Evolutionary conservation across 768 basidiomycete genomes (phyloP).

Genomic region (Roridomyces roridus): DNA sequence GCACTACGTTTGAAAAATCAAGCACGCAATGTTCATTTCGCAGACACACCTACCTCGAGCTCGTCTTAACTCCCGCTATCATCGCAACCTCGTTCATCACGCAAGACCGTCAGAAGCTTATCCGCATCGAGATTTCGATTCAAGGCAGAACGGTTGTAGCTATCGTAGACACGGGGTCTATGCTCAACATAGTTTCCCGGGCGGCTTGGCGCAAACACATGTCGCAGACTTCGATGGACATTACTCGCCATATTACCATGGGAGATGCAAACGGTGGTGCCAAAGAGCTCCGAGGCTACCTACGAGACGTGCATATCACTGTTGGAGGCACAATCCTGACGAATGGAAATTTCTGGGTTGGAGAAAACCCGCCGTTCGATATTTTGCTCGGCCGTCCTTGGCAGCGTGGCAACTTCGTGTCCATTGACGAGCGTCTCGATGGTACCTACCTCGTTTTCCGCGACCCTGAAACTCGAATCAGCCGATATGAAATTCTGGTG

Average conservation of each 20-base stretch:
- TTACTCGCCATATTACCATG: slow-evolving; percentile 13
- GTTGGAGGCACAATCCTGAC: slow-evolving; percentile 26
- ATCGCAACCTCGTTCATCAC: slow-evolving; percentile 3
- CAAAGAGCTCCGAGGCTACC: slow-evolving; percentile 20
- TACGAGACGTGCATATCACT: slow-evolving; percentile 21
- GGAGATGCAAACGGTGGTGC: slow-evolving; percentile 30
- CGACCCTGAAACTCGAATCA: background rate
- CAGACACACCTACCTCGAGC: too few species aligned
- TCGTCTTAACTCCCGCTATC: too few species aligned
- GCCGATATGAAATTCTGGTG: slow-evolving; percentile 2
- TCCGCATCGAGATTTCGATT: background rate
- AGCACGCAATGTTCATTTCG: too few species aligned
- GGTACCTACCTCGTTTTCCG: slow-evolving; percentile 20
- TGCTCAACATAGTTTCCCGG: slow-evolving; percentile 14
- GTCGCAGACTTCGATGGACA: slow-evolving; percentile 16
- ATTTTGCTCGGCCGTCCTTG: slow-evolving; percentile 29
- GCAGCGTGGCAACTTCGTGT: slow-evolving; percentile 28
- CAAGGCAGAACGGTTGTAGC: slow-evolving; percentile 1
- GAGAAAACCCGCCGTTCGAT: slow-evolving; percentile 22
- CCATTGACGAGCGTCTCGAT: slow-evolving; percentile 25
- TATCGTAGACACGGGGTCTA: slow-evolving; percentile 16
- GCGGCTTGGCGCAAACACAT: slow-evolving; percentile 1
- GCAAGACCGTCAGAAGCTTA: slow-evolving; percentile 1
- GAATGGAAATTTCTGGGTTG: slow-evolving; percentile 25
- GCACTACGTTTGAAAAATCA: background rate